Evolutionary conservation across 2,329 filamentous ascomycete species (phyloP), one percentile per base, ranked within the genome.

Genomic region (Penicillium expansum): DNA sequence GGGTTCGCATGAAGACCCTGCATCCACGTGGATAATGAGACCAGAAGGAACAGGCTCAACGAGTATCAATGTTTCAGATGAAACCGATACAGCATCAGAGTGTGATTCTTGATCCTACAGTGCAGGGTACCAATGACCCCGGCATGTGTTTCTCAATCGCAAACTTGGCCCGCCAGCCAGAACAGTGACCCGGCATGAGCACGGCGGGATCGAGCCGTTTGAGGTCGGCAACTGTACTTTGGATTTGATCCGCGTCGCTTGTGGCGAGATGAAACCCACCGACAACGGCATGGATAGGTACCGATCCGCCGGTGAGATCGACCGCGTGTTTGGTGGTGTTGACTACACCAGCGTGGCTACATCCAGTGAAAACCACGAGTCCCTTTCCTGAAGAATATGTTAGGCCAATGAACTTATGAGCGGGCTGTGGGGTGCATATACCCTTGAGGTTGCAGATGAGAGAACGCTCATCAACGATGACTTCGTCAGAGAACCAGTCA

Each of bases 211-310:
- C 72, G 3, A 83, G 63, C 0, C 60, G 70, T 61, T 79, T 78
- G 22, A 84, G 67, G 51, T 82, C 81, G n/a, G 67, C 62, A 1
- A 84, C 70, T 0, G 80, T 81, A 18, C 68, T 71, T 39, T 77
- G 64, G 53, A 82, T 68, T 51, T 79, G 77, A 4, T 72, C 67
- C 4, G 74, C 64, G 6, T 79, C 71, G 5, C 75, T 77, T 11
- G 77, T 79, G 0, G 80, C 80, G 4, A 84, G 75, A 64, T 84
- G 82, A 45, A 80, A 84, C 0, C 82, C 82, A 2, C 82, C 82
- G 0, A 83, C 71, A 2, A 83, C 73, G 2, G 79, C 80, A 62
- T 83, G 76, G 2, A 84, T 67, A 1, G 78, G 78, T 3, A 71
- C 64, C 1, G 68, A 63, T 4, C 67, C 66, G 1, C 69, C 71